Base-by-base conservation (phyloP, 2,329 filamentous ascomycete species). In the Calonectria naviculata region DNA sequence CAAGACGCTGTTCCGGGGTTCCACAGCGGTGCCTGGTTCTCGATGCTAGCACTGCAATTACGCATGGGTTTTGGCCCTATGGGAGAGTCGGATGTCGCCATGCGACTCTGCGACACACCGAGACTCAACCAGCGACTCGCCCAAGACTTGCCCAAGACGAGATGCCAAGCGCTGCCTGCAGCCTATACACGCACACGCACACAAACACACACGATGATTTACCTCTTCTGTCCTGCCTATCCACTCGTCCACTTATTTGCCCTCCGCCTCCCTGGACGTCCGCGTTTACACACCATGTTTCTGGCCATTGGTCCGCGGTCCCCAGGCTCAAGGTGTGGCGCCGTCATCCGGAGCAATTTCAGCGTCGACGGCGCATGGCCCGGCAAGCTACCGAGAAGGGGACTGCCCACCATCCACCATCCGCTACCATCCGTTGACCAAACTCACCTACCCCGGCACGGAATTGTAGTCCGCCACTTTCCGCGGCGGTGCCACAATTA, bases 291-390 rank as follows among this genome's bases (percentile, higher is more conserved):
- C 24, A 13, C n/a, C 34, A 21, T 24, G 12, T 12, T 28, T 28
- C 56, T n/a, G 41, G 41, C 19, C 41, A 38, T 24, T 66, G 12
- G 26, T n/a, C 54, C 64, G 64, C 26, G 26, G 24, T 28, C 13
- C 34, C 21, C 5, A 17, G 26, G 52, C 38, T n/a, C 28, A 28
- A 56, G n/a, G 1, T 21, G 24, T 41, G 52, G 52, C 49, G 49
- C 41, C 52, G 42, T 41, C 28, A 38, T 3, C 12, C 42, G n/a
- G 15, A 36, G 21, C 44, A 26, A 66, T 54, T 42, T 63, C 54
- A 36, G 41, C 34, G 58, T 56, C 58, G 46, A 56, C 36, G 65
- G 65, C 65, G 65, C 56, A 41, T 29, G 19, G 19, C 26, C 34
- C 56, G 36, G 38, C 56, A 44, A 61, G 56, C 56, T 42, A 15